Evolutionary conservation across 208 protist genomes (phyloP), one percentile per base, ranked within the genome.

Genomic region (Phytomonas sp.): DNA sequence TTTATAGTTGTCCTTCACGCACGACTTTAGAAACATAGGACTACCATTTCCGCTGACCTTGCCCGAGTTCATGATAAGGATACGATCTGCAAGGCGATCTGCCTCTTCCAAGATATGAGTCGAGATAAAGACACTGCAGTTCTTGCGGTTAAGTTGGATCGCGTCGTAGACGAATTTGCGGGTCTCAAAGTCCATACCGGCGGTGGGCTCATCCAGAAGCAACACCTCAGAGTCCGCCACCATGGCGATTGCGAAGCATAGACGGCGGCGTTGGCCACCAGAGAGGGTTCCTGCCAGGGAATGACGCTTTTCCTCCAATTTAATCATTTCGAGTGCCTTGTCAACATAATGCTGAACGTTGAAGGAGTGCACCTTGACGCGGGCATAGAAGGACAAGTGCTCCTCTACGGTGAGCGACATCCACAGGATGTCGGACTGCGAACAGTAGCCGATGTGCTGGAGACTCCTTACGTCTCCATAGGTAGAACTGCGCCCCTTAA

Each of bases 91-190:
- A 34, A 99, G 81, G 28, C 91, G 79, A 75, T 99, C 97, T 9
- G 98, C 98, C 81, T 99, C 98, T 69, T 99, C 97, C 83, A 99
- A 93, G 67, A 89, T 80, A 71, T 98, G 97, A 29, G 95, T 97
- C 17, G 81, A 87, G 29, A 94, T 78, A 36, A 94, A 77, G 23
- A 92, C 81, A 71, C 84, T 84, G 60, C 82, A 84, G 69, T 82
- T 68, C 23, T 53, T 74, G 62, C 74, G 82, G 20, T 71, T 71
- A 11, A 73, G 73, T 15, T 92, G 70, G 32, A 93, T 76, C 29
- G 85, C 71, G 30, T 89, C 78, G 79, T 94, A 97, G 40, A 97
- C 73, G 17, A 73, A 77, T 61, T 82, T 78, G 53, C 92, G 82
- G 3, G 82, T 84, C 31, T 73, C 37, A 46, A 94, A 82, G 68